A percentile compares a stretch with the other conserved stretches of the same genome.
phyloP scores from a whole-genome alignment of 2,329 filamentous ascomycete species.

The Cercospora zeae-maydis region DNA sequence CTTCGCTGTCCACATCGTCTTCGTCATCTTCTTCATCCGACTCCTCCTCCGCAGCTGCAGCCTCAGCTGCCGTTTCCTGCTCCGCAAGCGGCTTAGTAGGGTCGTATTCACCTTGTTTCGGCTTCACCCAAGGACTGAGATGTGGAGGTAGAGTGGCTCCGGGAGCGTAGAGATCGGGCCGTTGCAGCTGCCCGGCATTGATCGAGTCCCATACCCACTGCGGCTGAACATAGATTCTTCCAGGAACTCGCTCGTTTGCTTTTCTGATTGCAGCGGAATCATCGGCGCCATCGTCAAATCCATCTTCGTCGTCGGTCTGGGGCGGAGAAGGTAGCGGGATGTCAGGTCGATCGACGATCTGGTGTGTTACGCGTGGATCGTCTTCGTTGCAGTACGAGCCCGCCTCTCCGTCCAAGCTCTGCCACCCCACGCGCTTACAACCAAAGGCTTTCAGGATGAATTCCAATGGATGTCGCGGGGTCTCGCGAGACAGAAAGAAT shows the following conservation, averaged over 20 bases:
- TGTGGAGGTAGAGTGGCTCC: constrained; percentile 89
- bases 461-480: constrained; percentile 83
- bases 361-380: constrained; percentile 88
- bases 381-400: constrained; percentile 88
- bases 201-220: constrained; percentile 99
- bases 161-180: constrained; percentile 82
- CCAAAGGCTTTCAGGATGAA: constrained; percentile 92
- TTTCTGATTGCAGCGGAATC: constrained; percentile 45
- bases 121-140: constrained; percentile 91
- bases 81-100: constrained; percentile 80
- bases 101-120: constrained; percentile 82
- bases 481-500: constrained; percentile 90
- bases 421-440: constrained; percentile 95
- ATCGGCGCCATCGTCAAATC: constrained; percentile 57
- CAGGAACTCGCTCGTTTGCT: constrained; percentile 72
- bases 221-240: constrained; percentile 87
- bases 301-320: constrained; percentile 40
- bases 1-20: constrained; percentile 45
- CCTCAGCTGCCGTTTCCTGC: constrained; percentile 84
- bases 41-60: constrained; percentile 52
- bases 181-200: constrained; percentile 85
- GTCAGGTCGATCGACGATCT: constrained; percentile 87
- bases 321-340: constrained; percentile 50
- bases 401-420: constrained; percentile 74
- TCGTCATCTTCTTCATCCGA: constrained; percentile 47